Evolutionary conservation across 495 filamentous ascomycete genomes (phyloP).

Genomic region (Thermothielavioides terrestris): DNA sequence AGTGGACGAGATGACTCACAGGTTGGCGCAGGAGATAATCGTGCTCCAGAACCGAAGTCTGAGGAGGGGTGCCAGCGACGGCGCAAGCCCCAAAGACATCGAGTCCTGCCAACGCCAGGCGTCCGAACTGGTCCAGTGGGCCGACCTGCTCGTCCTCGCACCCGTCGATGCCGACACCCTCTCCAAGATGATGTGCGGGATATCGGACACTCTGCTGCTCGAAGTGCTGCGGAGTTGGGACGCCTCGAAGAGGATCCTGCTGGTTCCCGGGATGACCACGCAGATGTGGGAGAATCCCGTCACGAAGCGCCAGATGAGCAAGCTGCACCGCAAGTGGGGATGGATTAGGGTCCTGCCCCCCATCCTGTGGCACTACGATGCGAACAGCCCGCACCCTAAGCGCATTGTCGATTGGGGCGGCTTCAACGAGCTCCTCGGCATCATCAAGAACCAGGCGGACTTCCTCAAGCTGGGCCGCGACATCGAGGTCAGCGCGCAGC

Average conservation of each 20-base stretch:
- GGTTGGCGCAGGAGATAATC: constrained; percentile 44
- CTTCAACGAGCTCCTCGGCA: constrained; percentile 52
- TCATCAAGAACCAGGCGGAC: constrained; percentile 59
- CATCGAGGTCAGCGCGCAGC: constrained; percentile 42
- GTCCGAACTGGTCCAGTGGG: constrained; percentile 72
- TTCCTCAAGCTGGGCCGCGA: constrained; percentile 52
- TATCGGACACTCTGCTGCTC: constrained; percentile 63
- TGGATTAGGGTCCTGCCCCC: constrained; percentile 68
- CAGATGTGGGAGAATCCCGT: constrained; percentile 82
- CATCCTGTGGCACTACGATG: constrained; percentile 64
- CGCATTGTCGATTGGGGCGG: constrained; percentile 57
- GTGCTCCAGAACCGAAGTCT: constrained; percentile 39
- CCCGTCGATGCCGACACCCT: constrained; percentile 76
- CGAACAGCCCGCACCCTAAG: constrained; percentile 38
- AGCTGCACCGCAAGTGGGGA: constrained; percentile 69
- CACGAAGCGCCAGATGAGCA: constrained; percentile 71
- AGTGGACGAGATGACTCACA: constrained; percentile 43
- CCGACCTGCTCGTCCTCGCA: constrained; percentile 73
- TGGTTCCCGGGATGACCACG: constrained; percentile 75
- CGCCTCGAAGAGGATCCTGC: constrained; percentile 68
- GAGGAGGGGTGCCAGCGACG: constrained; percentile 19
- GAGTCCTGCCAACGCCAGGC: constrained; percentile 45
- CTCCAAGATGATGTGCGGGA: constrained; percentile 73
- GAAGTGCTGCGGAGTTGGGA: constrained; percentile 75
- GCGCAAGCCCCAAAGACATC: constrained; percentile 28